Conservation (phyloP, 2,329 filamentous ascomycete species). For the Botrytis galanthina region DNA sequence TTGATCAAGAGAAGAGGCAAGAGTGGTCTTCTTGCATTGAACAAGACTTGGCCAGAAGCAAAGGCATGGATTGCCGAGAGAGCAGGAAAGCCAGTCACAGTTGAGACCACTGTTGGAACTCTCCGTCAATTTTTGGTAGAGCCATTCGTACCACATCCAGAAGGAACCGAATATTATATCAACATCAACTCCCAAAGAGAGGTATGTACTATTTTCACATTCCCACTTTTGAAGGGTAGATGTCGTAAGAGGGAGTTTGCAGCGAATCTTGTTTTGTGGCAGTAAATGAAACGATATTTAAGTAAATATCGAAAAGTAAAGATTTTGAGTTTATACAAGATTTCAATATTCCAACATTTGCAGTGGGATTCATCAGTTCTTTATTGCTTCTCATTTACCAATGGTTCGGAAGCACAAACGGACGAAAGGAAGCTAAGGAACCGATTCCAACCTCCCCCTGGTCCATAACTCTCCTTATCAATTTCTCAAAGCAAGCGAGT, state of each 20-base stretch:
- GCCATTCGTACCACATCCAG: slow-evolving; percentile 94
- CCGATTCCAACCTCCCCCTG: slow-evolving; percentile 29
- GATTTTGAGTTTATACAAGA: slow-evolving; percentile 3
- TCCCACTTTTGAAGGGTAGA: background rate
- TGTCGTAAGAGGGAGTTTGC: background rate
- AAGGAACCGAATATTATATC: slow-evolving; percentile 98
- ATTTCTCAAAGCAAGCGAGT: slow-evolving; percentile 24
- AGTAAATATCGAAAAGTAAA: slow-evolving; percentile 41
- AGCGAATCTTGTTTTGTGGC: background rate
- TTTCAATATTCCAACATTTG: slow-evolving; percentile 17
- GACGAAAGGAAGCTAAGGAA: slow-evolving; percentile 37
- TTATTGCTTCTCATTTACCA: slow-evolving; percentile 24
- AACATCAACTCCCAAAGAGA: slow-evolving; percentile 99
- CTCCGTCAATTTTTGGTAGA: slow-evolving; percentile 96
- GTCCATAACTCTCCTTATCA: slow-evolving; percentile 20
- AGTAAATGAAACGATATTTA: slow-evolving; percentile 16
- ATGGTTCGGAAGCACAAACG: slow-evolving; percentile 26
- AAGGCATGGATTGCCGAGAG: slow-evolving; percentile 90
- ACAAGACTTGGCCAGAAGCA: slow-evolving; percentile 95
- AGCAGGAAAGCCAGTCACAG: slow-evolving; percentile 87
- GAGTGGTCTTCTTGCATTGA: slow-evolving; percentile 92
- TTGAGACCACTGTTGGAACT: slow-evolving; percentile 85
- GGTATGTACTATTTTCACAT: slow-evolving; percentile 62
- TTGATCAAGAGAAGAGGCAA: slow-evolving; percentile 99
- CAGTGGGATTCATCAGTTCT: slow-evolving; percentile 30